Base-by-base conservation (phyloP, 2,329 filamentous ascomycete species). In the Aureobasidium sp. region DNA sequence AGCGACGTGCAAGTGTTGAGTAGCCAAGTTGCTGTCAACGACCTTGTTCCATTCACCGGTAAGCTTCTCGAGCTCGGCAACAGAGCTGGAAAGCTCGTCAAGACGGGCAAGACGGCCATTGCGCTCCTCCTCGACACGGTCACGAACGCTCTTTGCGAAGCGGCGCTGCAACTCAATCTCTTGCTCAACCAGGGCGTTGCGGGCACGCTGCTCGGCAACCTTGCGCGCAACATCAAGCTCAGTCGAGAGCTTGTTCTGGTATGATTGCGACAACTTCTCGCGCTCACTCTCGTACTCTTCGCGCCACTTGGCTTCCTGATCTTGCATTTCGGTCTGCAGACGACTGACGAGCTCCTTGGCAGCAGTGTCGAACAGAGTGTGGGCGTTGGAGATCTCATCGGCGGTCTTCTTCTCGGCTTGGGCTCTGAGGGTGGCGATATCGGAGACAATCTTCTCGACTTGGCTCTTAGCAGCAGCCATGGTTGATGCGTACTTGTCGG, bases 1-100 rank as follows among this genome's bases (percentile, higher is more conserved):
- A 25, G 94, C 94, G 39, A 99, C 91, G 72, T 97, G 91, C 32
- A 99, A 86, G 77, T 97, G 92, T 76, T 99, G 94, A 0, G 94
- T 97, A 75, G 90, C 88, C 65, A 97, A 84, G 77, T 94, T 97
- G 63, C 84, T 81, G 72, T 97, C 91, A 27, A 99, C 86, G 41
- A 97, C 90, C 44, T 86, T 85, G 76, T 93, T 95, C 91, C 91
- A 97, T 66, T 91, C 88, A 1, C 85, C 84, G 1, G 92, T 95
- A 60, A 99, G 84, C 74, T 87, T 86, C 78, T 97, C 92, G 13
- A 99, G 85, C 69, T 95, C 90, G 42, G 82, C 81, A 21, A 99
- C 90, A 13, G 87, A 87, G 37, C 84, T 79, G 21, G 87, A 88
- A 34, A 99, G 84, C 72, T 93, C 87, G 62, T 86, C 83, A 34